Evolutionary conservation across 1,139 yeast genomes (phyloP).

Genomic region (Magnusiomyces suaveolens): DNA sequence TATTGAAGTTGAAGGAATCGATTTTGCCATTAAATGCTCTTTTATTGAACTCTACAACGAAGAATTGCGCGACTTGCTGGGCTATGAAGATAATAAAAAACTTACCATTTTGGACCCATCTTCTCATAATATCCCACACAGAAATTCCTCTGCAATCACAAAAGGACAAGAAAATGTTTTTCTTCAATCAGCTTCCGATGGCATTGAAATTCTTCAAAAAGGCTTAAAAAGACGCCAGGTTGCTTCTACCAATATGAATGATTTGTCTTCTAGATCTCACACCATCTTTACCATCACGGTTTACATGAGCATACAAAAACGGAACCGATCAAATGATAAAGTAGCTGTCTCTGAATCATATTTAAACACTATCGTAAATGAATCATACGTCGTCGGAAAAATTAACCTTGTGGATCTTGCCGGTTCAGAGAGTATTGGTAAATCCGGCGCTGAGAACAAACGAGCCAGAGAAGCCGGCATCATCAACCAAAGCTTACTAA

Average conservation of each 20-base stretch:
- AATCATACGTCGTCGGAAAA: conserved; percentile 39
- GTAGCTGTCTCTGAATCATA: conserved; percentile 24
- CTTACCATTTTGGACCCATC: conserved; percentile 39
- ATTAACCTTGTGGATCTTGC: conserved; percentile 82
- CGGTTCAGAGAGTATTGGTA: conserved; percentile 71
- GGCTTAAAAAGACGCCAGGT: conserved; percentile 52
- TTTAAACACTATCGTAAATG: conserved; percentile 33
- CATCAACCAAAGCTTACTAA: conserved; percentile 72
- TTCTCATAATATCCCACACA: conserved; percentile 20
- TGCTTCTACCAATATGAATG: conserved; percentile 62
- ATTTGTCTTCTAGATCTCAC: conserved; percentile 65
- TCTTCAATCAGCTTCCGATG: conserved; percentile 35
- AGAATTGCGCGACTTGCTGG: conserved; percentile 50
- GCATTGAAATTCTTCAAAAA: conserved; percentile 38
- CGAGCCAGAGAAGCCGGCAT: conserved; percentile 84
- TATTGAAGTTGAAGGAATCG: conserved; percentile 35
- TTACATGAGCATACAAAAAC: conserved; percentile 31
- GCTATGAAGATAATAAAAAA: conserved; percentile 28
- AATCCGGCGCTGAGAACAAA: conserved; percentile 70
- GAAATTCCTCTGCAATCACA: conserved; percentile 30
- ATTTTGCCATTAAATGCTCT: conserved; percentile 56
- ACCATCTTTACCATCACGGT: conserved; percentile 61
- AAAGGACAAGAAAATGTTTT: conserved; percentile 44
- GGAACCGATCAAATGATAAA: conserved; percentile 20
- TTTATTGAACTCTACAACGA: conserved; percentile 70